Evolutionary conservation across 768 basidiomycete genomes (phyloP), one percentile per base, ranked within the genome.

Genomic region (Candolleomyces eurysporus): DNA sequence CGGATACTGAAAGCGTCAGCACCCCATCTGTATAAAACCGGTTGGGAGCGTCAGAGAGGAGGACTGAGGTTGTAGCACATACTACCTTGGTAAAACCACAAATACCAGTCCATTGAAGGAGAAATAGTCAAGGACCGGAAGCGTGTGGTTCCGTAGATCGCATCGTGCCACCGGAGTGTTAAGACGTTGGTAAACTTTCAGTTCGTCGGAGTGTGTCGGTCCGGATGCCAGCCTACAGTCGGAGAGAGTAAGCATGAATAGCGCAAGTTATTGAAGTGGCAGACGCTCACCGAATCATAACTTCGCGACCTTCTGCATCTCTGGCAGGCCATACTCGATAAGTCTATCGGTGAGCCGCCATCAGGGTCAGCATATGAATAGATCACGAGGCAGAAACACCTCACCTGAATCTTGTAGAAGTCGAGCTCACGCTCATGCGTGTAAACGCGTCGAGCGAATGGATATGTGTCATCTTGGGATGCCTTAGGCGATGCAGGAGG

Each of bases 71-170:
- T 13, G 10, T 22, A 21, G 32, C 8, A 14, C 13, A 52, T 19
- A 51, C 58, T 19, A 65, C 66, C 66, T 52, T 10, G 66, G 66
- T 58, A 65, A 57, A 32, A 67, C 66, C 19, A 52, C 61, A 17
- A 67, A 67, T 6, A 48, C 54, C 30, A 61, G 55, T 10, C 53
- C 36, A 5, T 63, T 55, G 46, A 58, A 65, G 14, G 19, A 48
- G 7, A 65, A 21, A 40, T 59, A 67, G 26, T 60, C 59, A 6
- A 67, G 30, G 14, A 65, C 36, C 9, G 64, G 62, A 26, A 67
- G 61, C 8, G 64, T 61, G 22, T 62, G 62, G 40, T 67, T 67
- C 21, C 62, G 57, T 1, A 64, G 64, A 50, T 67, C 50, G 11
- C 7, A 31, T 48, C 58, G 16, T 14, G 58, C 58, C 16, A 42